phyloP scores from a whole-genome alignment of 2,329 filamentous ascomycete species.

The Penicillium sp. region DNA sequence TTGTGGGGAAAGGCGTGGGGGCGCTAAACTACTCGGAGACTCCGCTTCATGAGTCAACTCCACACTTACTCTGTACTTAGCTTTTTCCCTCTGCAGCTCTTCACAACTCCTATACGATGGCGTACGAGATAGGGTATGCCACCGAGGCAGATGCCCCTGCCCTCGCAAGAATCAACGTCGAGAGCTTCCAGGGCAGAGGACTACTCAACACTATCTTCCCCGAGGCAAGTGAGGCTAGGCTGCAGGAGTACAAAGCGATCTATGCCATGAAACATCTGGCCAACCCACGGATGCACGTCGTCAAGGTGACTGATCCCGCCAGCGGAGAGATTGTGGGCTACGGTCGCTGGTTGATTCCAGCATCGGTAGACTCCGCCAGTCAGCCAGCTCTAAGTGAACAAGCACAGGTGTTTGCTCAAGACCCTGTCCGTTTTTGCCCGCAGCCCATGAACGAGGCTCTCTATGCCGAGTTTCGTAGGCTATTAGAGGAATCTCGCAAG shows the following conservation, averaged over 20 bases:
- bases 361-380: slow-evolving; percentile 18
- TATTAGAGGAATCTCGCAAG: slow-evolving; percentile 17
- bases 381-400: slow-evolving; percentile 39
- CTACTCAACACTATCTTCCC: slow-evolving; percentile 40
- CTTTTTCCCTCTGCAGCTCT: not conserved
- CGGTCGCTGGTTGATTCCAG: slow-evolving; percentile 47
- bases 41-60: not conserved
- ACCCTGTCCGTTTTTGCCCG: slow-evolving; percentile 40
- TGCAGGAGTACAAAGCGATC: slow-evolving; percentile 35
- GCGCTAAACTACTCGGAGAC: not conserved
- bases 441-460: slow-evolving; percentile 45
- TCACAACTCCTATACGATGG: slow-evolving; percentile 4
- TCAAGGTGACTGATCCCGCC: slow-evolving; percentile 40
- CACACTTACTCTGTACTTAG: not conserved
- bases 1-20: not conserved
- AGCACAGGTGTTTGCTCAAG: slow-evolving; percentile 31
- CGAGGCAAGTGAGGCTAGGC: slow-evolving; percentile 25
- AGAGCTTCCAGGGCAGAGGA: slow-evolving; percentile 43
- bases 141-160: slow-evolving; percentile 39
- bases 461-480: slow-evolving; percentile 17
- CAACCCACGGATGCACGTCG: slow-evolving; percentile 38
- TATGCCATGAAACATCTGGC: slow-evolving; percentile 39
- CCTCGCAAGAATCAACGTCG: slow-evolving; percentile 45
- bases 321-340: slow-evolving; percentile 42
- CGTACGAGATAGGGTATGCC: slow-evolving; percentile 31